Evolutionary conservation across 2,329 filamentous ascomycete genomes (phyloP).

Genomic region (Monilinia aucupariae): DNA sequence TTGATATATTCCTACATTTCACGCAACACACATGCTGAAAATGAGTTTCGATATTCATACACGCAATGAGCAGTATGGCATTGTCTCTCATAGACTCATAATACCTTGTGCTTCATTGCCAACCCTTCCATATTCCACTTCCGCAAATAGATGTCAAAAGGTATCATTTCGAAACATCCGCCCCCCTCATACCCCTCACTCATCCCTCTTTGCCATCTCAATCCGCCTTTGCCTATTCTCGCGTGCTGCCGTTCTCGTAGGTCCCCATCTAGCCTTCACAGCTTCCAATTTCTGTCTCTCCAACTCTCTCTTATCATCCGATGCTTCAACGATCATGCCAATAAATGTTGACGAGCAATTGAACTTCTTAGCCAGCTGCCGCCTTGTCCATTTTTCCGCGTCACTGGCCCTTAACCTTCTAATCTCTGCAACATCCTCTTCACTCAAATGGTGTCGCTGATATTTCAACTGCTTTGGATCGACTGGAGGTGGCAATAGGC

Average conservation of each 20-base stretch:
- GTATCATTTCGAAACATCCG: not conserved
- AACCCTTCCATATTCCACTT: not conserved
- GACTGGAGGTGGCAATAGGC: conserved; percentile 30
- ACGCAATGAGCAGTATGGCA: conserved; percentile 4
- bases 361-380: conserved; percentile 49
- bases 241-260: conserved; percentile 48
- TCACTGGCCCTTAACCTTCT: conserved; percentile 48
- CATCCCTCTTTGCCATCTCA: conserved; percentile 31
- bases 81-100: not conserved
- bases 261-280: conserved; percentile 53
- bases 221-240: conserved; percentile 51
- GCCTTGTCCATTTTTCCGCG: conserved; percentile 51
- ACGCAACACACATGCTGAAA: conserved; percentile 1
- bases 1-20: conserved; percentile 1
- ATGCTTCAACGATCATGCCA: conserved; percentile 50
- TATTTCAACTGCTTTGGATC: conserved; percentile 21
- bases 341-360: conserved; percentile 53
- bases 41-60: conserved; percentile 3
- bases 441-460: conserved; percentile 45
- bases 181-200: conserved; percentile 19
- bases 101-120: not conserved
- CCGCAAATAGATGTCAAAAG: not conserved
- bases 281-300: conserved; percentile 44
- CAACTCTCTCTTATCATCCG: conserved; percentile 42
- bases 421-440: conserved; percentile 55